Evolutionary conservation across 495 filamentous ascomycete species (phyloP).

Genomic region (Xylaria bambusicola): DNA sequence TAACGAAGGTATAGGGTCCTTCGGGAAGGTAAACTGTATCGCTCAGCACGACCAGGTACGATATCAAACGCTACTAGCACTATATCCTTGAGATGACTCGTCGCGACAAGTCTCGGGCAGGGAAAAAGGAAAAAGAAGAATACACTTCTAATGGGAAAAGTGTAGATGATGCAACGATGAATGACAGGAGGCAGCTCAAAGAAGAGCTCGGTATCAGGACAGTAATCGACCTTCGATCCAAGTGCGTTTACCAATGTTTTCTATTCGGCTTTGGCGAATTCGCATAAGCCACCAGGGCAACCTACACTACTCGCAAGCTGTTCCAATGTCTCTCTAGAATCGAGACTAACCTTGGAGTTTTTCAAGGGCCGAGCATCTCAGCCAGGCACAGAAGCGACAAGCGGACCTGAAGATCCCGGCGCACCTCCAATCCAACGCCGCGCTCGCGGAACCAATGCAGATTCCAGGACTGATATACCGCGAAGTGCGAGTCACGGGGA

Average conservation of each 20-base stretch:
- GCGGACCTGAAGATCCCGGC: constrained; percentile 41
- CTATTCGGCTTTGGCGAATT: no score
- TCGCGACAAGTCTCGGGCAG: neutral
- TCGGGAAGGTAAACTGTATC: constrained; percentile 69
- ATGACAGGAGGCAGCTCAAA: constrained; percentile 61
- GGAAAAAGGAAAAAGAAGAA: neutral
- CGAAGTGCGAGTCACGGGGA: constrained; percentile 73
- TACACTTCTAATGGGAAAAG: neutral
- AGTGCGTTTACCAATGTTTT: constrained; percentile 44
- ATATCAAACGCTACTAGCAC: neutral
- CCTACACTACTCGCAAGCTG: no score
- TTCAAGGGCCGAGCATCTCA: constrained; percentile 68
- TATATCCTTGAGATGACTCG: neutral
- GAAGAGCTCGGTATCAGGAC: constrained; percentile 65
- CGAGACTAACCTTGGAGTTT: constrained; percentile 11
- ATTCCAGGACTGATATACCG: constrained; percentile 62
- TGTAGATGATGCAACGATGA: constrained; percentile 67
- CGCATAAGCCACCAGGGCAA: no score
- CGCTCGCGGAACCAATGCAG: constrained; percentile 47
- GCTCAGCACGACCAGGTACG: constrained; percentile 69
- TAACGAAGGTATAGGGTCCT: constrained; percentile 50
- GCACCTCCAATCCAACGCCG: constrained; percentile 43
- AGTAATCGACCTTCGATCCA: constrained; percentile 76
- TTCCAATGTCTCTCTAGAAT: neutral
- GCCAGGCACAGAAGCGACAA: constrained; percentile 66